Conservation (phyloP, 2,329 filamentous ascomycete species). For the Calycina marina region DNA sequence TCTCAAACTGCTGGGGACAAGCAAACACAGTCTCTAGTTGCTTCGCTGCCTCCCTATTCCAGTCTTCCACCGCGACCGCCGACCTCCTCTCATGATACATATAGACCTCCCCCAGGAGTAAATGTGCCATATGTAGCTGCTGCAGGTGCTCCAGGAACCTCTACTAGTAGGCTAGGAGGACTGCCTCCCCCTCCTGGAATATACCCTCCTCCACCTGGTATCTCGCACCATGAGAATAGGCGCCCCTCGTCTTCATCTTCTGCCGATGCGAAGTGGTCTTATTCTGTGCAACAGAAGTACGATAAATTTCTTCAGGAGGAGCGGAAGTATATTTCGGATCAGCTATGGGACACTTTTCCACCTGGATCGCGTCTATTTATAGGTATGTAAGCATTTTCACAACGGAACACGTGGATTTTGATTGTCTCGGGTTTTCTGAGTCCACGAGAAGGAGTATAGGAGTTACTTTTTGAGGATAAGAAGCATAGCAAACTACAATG, state of each 20-base stretch:
- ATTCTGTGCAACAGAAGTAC: conserved; percentile 50
- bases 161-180: conserved; percentile 21
- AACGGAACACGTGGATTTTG: neutral
- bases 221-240: too few relatives aligned
- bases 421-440: too few relatives aligned
- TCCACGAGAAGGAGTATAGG: too few relatives aligned
- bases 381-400: conserved; percentile 37
- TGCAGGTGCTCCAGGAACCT: conserved; percentile 21
- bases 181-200: conserved; percentile 20
- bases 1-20: too few relatives aligned
- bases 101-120: conserved; percentile 21
- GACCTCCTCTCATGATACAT: conserved; percentile 15
- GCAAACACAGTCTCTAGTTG: too few relatives aligned
- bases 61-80: conserved; percentile 24
- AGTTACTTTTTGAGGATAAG: too few relatives aligned
- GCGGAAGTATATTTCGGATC: conserved; percentile 60
- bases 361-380: conserved; percentile 67
- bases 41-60: conserved; percentile 21
- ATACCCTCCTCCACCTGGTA: neutral
- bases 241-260: too few relatives aligned
- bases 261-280: conserved; percentile 22
- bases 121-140: conserved; percentile 18
- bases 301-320: conserved; percentile 62
- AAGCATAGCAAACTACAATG: neutral
- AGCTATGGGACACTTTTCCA: conserved; percentile 70